Conservation (phyloP, 257 asterid genomes). For the Nicotiana paniculata region DNA sequence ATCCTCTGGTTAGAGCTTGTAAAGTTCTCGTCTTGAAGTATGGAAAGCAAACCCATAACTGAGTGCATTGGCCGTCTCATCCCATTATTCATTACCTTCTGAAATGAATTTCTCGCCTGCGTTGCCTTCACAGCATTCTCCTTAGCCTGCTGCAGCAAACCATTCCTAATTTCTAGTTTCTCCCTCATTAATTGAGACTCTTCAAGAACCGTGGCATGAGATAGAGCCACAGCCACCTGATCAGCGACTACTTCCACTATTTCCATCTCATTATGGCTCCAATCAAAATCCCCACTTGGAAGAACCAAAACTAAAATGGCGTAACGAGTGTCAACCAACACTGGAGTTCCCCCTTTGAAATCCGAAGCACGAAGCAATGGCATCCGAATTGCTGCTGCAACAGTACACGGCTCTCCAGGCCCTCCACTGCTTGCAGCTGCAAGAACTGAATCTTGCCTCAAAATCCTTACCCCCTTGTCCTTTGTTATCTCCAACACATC, state of each 20-base stretch:
- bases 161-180: constrained; percentile 28
- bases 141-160: constrained; percentile 27
- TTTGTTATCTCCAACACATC: constrained; percentile 32
- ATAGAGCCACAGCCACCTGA: constrained; percentile 48
- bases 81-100: constrained; percentile 42
- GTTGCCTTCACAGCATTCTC: constrained; percentile 41
- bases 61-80: constrained; percentile 47
- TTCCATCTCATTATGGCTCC: constrained; percentile 34
- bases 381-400: constrained; percentile 41
- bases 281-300: constrained; percentile 17
- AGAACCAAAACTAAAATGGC: constrained; percentile 37
- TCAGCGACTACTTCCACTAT: constrained; percentile 48
- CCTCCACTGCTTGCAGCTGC: constrained; percentile 32
- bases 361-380: constrained; percentile 33
- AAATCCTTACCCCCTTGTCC: constrained; percentile 31
- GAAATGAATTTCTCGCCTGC: constrained; percentile 33
- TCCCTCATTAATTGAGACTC: constrained; percentile 39
- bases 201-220: constrained; percentile 43
- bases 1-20: constrained; percentile 28
- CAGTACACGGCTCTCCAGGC: constrained; percentile 21
- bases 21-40: constrained; percentile 18
- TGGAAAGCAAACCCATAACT: constrained; percentile 27
- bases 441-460: constrained; percentile 30
- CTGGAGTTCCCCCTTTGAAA: constrained; percentile 44
- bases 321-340: constrained; percentile 24